Percentiles rank a stretch among this genome's conserved stretches.
These are phyloP conservation scores for Reticulascus tulasneorum DNA, from an alignment of 2,329 filamentous ascomycete genomes.

Conservation along the genomic window DNA sequence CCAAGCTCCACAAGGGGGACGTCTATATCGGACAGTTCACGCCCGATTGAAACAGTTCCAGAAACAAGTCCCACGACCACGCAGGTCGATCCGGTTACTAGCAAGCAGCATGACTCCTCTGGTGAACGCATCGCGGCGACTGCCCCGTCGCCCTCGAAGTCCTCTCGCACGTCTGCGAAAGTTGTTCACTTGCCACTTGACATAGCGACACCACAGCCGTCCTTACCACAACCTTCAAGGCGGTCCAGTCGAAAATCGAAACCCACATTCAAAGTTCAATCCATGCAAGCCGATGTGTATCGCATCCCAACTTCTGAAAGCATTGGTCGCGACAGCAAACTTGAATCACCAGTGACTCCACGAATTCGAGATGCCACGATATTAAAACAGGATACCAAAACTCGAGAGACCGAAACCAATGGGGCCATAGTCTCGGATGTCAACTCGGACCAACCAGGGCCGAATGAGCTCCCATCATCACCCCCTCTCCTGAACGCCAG, in stretches of 20 bases:
- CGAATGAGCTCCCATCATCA: constrained; percentile 19
- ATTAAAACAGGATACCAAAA: too few species aligned
- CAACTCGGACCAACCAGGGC: too few species aligned
- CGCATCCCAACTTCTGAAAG: too few species aligned
- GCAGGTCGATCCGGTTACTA: constrained; percentile 4
- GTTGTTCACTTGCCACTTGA: too few species aligned
- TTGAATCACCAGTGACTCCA: too few species aligned
- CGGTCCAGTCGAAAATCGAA: constrained; percentile 8
- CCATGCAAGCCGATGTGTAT: not conserved
- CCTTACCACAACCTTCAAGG: constrained; percentile 2
- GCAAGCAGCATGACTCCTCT: not conserved
- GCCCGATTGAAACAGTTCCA: constrained; percentile 19
- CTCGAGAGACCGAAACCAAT: too few species aligned
- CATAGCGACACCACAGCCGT: not conserved
- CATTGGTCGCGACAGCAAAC: too few species aligned
- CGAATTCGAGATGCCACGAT: too few species aligned
- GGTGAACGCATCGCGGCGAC: not conserved
- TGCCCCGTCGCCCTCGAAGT: not conserved
- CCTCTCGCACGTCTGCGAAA: not conserved
- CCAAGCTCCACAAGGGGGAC: too few species aligned
- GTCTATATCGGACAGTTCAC: constrained; percentile 10
- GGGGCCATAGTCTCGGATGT: too few species aligned
- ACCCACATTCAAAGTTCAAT: constrained; percentile 8
- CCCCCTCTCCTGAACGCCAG: constrained; percentile 19
- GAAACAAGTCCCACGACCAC: constrained; percentile 24